These are phyloP conservation scores for Xylaria bambusicola DNA, from an alignment of 495 filamentous ascomycete genomes.

Conservation along the genomic window DNA sequence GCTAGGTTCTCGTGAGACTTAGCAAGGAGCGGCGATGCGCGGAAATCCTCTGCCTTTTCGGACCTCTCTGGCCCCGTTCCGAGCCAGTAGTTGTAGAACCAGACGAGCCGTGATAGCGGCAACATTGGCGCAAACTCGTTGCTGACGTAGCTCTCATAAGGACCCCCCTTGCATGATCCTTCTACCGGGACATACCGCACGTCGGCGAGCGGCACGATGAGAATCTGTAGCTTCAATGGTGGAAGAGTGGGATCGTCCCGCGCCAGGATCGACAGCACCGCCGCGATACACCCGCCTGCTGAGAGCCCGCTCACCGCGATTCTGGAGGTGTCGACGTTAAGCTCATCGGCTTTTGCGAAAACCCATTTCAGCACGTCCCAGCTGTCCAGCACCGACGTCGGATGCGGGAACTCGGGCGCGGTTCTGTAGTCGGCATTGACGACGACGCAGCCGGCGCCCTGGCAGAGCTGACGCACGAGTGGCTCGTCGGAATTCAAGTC, in stretches of 20 bases:
- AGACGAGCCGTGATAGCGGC: conserved; percentile 37
- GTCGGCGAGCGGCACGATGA: conserved; percentile 56
- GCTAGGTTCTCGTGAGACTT: conserved; percentile 36
- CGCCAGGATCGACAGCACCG: conserved; percentile 42
- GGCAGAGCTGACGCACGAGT: conserved; percentile 56
- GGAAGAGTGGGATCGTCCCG: conserved; percentile 43
- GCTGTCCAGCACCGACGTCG: conserved; percentile 36
- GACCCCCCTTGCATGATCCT: conserved; percentile 35
- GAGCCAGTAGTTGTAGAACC: conserved; percentile 44
- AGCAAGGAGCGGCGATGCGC: conserved; percentile 40
- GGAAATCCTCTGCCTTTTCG: conserved; percentile 31
- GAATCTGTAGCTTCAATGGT: conserved; percentile 47
- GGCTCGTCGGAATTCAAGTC: conserved; percentile 59
- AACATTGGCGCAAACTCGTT: conserved; percentile 41
- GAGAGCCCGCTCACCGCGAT: conserved; percentile 40
- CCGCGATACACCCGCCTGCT: conserved; percentile 43
- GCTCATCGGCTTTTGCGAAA: conserved; percentile 34
- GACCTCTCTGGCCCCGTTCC: conserved; percentile 33
- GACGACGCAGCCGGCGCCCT: conserved; percentile 53
- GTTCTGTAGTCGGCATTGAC: conserved; percentile 45
- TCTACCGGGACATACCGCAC: conserved; percentile 39
- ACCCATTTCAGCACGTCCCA: conserved; percentile 49
- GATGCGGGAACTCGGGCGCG: conserved; percentile 40
- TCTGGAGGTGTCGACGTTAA: conserved; percentile 41
- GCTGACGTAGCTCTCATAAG: conserved; percentile 39